These are phyloP conservation scores for Vaccinium corymbosum DNA, from an alignment of 148 eudicot species.

Conservation along the genomic window DNA sequence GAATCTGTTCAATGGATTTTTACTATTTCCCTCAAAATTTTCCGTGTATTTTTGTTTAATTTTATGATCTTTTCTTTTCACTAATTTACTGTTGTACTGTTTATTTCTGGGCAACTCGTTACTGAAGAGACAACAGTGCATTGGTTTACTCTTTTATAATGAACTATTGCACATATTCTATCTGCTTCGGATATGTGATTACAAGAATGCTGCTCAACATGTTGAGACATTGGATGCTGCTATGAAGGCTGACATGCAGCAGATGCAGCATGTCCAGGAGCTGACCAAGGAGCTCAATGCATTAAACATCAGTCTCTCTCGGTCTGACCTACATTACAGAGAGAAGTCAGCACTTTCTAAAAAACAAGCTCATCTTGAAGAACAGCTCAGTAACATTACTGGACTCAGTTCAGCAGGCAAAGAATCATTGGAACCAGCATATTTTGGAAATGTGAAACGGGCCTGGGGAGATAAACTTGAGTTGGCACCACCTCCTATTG, in stretches of 20 bases:
- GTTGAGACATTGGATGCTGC: conserved; percentile 84
- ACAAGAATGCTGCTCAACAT: conserved; percentile 78
- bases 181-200: conserved; percentile 88
- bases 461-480: conserved; percentile 64
- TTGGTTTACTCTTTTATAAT: conserved; percentile 81
- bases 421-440: conserved; percentile 50
- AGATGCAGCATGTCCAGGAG: conserved; percentile 45
- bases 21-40: background rate
- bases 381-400: conserved; percentile 43
- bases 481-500: conserved; percentile 87
- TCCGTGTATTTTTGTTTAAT: background rate
- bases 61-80: background rate
- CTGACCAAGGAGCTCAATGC: conserved; percentile 58
- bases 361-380: conserved; percentile 65
- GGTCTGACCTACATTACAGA: conserved; percentile 47
- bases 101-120: conserved; percentile 10
- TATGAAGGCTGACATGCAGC: conserved; percentile 78
- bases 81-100: background rate
- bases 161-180: conserved; percentile 86
- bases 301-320: conserved; percentile 49
- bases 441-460: conserved; percentile 59
- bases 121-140: conserved; percentile 65
- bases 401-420: conserved; percentile 34
- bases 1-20: background rate
- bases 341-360: conserved; percentile 52